A percentile compares a stretch with the other conserved stretches of the same genome.
Evolutionary conservation across 2,329 filamentous ascomycete species (phyloP).

Genomic region (Neofusicoccum ribis): DNA sequence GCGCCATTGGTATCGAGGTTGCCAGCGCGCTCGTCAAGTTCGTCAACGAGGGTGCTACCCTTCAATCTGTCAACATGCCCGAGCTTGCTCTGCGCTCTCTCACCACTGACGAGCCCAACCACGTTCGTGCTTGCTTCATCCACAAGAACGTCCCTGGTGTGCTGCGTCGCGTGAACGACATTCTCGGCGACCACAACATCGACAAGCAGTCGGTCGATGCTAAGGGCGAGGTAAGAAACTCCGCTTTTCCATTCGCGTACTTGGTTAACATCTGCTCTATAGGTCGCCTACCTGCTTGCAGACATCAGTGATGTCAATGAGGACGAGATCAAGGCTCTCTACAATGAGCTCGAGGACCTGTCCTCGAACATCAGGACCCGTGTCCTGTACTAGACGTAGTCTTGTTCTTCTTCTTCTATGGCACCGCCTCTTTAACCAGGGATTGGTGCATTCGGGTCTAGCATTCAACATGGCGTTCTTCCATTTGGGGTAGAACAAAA

Average conservation of each 20-base stretch:
- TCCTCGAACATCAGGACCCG: constrained; percentile 64
- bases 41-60: constrained; percentile 90
- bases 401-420: background rate
- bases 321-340: constrained; percentile 81
- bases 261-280: background rate
- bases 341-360: constrained; percentile 76
- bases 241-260: background rate
- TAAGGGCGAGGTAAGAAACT: constrained; percentile 70
- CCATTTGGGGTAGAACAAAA: constrained; percentile 16
- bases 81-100: constrained; percentile 88
- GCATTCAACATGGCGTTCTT: constrained; percentile 42
- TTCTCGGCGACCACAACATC: constrained; percentile 92
- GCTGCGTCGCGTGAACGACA: constrained; percentile 89
- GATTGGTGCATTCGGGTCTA: constrained; percentile 18
- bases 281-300: constrained; percentile 94
- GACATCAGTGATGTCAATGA: constrained; percentile 87
- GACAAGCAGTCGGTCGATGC: constrained; percentile 99
- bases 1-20: constrained; percentile 93
- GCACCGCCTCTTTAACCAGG: background rate
- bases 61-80: constrained; percentile 95
- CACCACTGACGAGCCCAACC: constrained; percentile 84
- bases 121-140: constrained; percentile 92
- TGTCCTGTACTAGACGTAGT: constrained; percentile 45
- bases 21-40: constrained; percentile 85
- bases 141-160: constrained; percentile 97